Evolutionary conservation across 2,329 filamentous ascomycete species (phyloP).

Genomic region (Juglanconis oblonga): DNA sequence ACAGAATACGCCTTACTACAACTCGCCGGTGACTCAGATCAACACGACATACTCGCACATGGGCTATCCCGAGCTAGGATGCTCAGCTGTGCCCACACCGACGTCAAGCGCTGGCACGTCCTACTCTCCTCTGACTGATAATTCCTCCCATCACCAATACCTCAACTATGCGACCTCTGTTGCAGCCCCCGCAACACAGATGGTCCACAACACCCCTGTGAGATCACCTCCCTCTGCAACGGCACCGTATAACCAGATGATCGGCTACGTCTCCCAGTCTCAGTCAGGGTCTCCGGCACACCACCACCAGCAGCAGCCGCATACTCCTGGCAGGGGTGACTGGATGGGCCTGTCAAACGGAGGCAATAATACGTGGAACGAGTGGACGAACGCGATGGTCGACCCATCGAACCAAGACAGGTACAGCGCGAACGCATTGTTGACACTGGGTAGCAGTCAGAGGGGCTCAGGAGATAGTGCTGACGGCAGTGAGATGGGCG

Average conservation of each 20-base stretch:
- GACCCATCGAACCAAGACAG: slow-evolving; percentile 42
- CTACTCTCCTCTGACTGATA: slow-evolving; percentile 11
- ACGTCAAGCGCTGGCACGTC: slow-evolving; percentile 1
- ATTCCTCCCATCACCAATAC: slow-evolving; percentile 6
- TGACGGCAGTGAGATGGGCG: slow-evolving; percentile 1
- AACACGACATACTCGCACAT: slow-evolving; percentile 10
- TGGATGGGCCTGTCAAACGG: slow-evolving; percentile 22
- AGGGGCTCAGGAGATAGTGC: slow-evolving; percentile 4
- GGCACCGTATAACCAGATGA: slow-evolving; percentile 32
- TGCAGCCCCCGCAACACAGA: slow-evolving; percentile 14
- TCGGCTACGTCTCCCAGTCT: slow-evolving; percentile 38
- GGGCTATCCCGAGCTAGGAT: slow-evolving; percentile 9
- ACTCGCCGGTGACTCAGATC: slow-evolving; percentile 4
- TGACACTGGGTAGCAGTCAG: slow-evolving; percentile 41
- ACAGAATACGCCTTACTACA: slow-evolving; percentile 7
- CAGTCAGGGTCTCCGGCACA: slow-evolving; percentile 25
- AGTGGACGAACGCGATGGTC: slow-evolving; percentile 51
- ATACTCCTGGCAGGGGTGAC: background rate
- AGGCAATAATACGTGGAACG: slow-evolving; percentile 46
- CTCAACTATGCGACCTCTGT: slow-evolving; percentile 16
- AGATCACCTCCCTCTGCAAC: slow-evolving; percentile 22
- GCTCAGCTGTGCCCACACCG: background rate
- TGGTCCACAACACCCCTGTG: slow-evolving; percentile 18
- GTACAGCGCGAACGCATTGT: slow-evolving; percentile 46
- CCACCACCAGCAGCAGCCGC: slow-evolving; percentile 6